Percentiles rank a stretch among this genome's conserved stretches.
Conservation (phyloP, 164 flowering plant species). For the Aristolochia fimbriata region DNA sequence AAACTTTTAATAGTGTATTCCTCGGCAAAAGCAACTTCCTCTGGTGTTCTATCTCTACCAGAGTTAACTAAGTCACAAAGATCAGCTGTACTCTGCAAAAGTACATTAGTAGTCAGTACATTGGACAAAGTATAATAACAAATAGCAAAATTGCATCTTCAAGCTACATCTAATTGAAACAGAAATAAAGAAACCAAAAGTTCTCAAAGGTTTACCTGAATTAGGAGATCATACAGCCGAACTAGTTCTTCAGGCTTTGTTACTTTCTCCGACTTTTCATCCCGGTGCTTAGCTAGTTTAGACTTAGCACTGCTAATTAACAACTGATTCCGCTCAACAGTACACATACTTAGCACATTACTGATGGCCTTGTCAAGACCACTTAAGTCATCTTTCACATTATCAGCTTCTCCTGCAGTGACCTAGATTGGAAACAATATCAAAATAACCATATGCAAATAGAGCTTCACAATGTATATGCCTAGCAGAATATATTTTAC, state of each 20-base stretch:
- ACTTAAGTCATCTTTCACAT: slow-evolving; percentile 77
- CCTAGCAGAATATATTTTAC: too few species aligned
- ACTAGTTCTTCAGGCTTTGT: slow-evolving; percentile 97
- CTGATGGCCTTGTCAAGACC: slow-evolving; percentile 97
- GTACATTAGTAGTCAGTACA: neutral
- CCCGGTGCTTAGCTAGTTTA: slow-evolving; percentile 49
- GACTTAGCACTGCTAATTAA: slow-evolving; percentile 68
- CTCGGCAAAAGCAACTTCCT: slow-evolving; percentile 74
- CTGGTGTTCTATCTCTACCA: slow-evolving; percentile 84
- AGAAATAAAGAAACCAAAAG: neutral
- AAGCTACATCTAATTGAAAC: too few species aligned
- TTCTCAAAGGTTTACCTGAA: slow-evolving; percentile 62
- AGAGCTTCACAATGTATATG: too few species aligned
- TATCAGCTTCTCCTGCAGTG: slow-evolving; percentile 82
- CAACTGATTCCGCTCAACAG: slow-evolving; percentile 85
- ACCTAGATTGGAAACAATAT: slow-evolving; percentile 32
- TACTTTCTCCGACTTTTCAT: slow-evolving; percentile 70
- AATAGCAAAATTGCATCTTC: neutral
- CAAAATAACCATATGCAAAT: slow-evolving; percentile 1
- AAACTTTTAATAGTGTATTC: slow-evolving; percentile 61
- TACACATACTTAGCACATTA: slow-evolving; percentile 73
- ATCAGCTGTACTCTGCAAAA: slow-evolving; percentile 74
- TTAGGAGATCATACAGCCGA: slow-evolving; percentile 82
- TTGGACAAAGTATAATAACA: neutral
- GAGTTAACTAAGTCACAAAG: slow-evolving; percentile 90